Base-by-base conservation (phyloP, 2,329 filamentous ascomycete species). In the Endoconidiophora laricicola region DNA sequence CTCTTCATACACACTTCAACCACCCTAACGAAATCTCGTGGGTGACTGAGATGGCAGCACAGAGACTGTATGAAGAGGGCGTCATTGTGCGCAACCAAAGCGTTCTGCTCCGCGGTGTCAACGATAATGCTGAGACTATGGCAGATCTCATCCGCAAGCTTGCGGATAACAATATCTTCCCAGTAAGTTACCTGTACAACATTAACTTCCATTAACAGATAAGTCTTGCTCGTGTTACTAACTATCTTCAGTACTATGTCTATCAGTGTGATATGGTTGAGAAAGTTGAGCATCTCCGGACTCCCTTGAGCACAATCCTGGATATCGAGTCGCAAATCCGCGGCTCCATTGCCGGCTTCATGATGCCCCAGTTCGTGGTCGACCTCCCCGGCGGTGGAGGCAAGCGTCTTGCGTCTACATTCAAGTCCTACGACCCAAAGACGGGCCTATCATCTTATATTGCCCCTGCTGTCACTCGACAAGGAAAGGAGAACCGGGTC, bases 1-100 rank as follows among this genome's bases (percentile, higher is more conserved):
- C 75, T 3, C 62, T 79, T 49, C 78, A 81, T 58, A 81, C 78
- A 0, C 78, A 81, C 57, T 78, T 81, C 61, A 80, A 81, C 56
- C 74, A 79, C 54, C 70, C 75, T 0, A 68, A 68, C 37, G 77
- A 81, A 59, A 71, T 80, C 50, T 75, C 74, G 3, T 81, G 76
- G 76, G 63, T 78, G 23, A 75, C 72, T 0, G 61, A 66, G 55
- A 59, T 62, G 44, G 77, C 76, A 2, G 67, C 70, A 24, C 69
- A 68, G 50, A 66, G 63, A 55, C 61, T 80, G 6, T 68, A 69
- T 54, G 63, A 69, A 52, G 65, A 68, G 24, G 54, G 54, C 10
- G 50, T 55, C 22, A 55, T 42, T 26, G 53, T 55, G 18, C 46
- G 76, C 24, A 80, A 80, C 59, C 77, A 81, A 61, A 67, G 67